phyloP scores from a whole-genome alignment of 129 eudicot species.

The Flaveria sonorensis region DNA sequence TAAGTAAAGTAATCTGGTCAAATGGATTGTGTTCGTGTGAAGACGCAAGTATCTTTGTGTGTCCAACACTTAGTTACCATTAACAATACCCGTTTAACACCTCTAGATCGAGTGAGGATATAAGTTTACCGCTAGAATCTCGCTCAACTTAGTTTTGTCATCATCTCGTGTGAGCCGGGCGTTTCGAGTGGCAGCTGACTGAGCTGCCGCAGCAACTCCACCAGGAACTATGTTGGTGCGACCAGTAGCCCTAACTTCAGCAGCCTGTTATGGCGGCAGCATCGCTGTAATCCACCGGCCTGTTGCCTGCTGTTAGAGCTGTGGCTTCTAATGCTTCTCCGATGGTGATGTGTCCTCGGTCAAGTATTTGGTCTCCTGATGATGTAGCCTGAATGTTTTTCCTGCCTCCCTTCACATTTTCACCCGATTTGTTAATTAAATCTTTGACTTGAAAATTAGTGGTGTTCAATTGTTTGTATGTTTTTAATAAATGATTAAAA shows the following conservation, averaged over 20 bases:
- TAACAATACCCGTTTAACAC: neutral
- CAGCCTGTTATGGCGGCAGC: constrained; percentile 99
- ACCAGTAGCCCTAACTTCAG: constrained; percentile 96
- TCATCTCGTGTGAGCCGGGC: constrained; percentile 65
- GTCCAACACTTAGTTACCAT: neutral
- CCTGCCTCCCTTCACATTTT: constrained; percentile 36
- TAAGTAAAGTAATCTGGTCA: neutral
- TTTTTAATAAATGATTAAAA: too few species aligned
- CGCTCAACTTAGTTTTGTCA: constrained; percentile 80
- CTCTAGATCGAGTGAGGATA: neutral
- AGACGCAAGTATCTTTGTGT: neutral
- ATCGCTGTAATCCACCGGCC: constrained; percentile 84
- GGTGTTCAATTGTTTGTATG: too few species aligned
- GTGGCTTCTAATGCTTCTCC: constrained; percentile 97
- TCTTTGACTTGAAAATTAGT: too few species aligned
- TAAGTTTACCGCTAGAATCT: constrained; percentile 64
- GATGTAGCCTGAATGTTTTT: constrained; percentile 28
- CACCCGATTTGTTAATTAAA: too few species aligned
- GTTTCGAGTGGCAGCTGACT: constrained; percentile 91
- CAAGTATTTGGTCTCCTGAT: constrained; percentile 34
- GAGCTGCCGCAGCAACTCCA: constrained; percentile 97
- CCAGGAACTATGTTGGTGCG: constrained; percentile 95
- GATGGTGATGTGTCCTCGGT: constrained; percentile 60
- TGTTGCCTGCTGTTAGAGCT: constrained; percentile 81
- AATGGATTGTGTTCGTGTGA: neutral